Evolutionary conservation across 1,284 basidiomycete species (phyloP).

Genomic region (Uromyces viciae-fabae): DNA sequence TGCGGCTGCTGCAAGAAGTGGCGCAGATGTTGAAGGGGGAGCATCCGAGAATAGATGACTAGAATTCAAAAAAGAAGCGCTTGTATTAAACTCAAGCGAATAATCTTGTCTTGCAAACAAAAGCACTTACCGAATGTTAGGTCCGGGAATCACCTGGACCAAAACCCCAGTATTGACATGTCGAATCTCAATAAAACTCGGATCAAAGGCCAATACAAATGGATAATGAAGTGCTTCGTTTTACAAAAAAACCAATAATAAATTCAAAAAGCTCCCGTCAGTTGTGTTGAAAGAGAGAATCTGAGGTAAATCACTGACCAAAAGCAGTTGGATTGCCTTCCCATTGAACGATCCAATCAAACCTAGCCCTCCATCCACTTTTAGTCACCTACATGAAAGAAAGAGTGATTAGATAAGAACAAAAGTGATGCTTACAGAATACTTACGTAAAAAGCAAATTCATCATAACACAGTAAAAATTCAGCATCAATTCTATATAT

Average conservation of each 20-base stretch:
- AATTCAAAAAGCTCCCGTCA: constrained; percentile 40
- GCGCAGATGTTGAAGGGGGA: constrained; percentile 66
- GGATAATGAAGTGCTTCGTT: constrained; percentile 94
- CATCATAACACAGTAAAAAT: constrained; percentile 98
- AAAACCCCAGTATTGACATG: constrained; percentile 89
- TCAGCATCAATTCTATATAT: constrained; percentile 90
- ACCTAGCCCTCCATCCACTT: constrained; percentile 84
- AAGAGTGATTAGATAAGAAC: neutral
- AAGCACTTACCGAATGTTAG: constrained; percentile 49
- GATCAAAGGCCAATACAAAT: constrained; percentile 94
- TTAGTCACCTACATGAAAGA: constrained; percentile 68
- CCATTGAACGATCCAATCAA: constrained; percentile 93
- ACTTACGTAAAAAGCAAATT: constrained; percentile 83
- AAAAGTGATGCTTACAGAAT: neutral
- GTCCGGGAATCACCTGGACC: constrained; percentile 82
- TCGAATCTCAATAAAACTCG: constrained; percentile 91
- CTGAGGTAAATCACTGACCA: constrained; percentile 66
- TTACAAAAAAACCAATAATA: neutral
- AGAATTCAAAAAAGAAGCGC: too few relatives aligned
- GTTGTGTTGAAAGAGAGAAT: neutral
- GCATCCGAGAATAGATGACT: constrained; percentile 89
- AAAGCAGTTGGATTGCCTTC: constrained; percentile 91
- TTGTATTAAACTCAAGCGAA: neutral
- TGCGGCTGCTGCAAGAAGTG: constrained; percentile 34
- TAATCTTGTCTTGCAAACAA: constrained; percentile 20